Conservation (phyloP, 805 yeast species). For the Yarrowia sp. region DNA sequence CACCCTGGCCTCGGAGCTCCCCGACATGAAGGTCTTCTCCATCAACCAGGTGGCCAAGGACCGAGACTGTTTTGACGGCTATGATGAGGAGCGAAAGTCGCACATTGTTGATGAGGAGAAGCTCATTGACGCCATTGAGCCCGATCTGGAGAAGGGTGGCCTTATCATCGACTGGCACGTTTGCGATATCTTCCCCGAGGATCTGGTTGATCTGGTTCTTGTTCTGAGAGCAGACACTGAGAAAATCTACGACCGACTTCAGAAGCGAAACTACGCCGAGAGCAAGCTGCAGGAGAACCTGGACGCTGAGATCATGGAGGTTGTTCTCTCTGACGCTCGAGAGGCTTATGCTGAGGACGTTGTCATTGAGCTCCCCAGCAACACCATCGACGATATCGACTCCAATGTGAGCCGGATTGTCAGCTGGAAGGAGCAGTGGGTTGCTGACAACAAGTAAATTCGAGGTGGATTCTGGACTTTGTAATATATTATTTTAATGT, state of each 20-base stretch:
- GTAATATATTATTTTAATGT: slow-evolving; percentile 27
- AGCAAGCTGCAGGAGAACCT: slow-evolving; percentile 86
- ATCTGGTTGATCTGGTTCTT: slow-evolving; percentile 88
- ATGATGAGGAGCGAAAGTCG: slow-evolving; percentile 83
- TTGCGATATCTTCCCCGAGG: slow-evolving; percentile 92
- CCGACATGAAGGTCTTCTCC: slow-evolving; percentile 62
- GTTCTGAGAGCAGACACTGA: slow-evolving; percentile 83
- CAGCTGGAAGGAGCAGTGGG: slow-evolving; percentile 82
- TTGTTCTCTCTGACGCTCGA: slow-evolving; percentile 82
- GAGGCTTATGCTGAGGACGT: slow-evolving; percentile 81
- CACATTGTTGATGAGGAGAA: slow-evolving; percentile 93
- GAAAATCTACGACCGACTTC: slow-evolving; percentile 74
- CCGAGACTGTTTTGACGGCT: slow-evolving; percentile 78
- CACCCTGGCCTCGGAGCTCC: slow-evolving; percentile 59
- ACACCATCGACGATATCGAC: slow-evolving; percentile 77
- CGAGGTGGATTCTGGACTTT: not conserved
- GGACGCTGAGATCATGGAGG: slow-evolving; percentile 97
- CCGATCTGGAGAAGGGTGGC: slow-evolving; percentile 82
- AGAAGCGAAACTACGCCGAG: slow-evolving; percentile 77
- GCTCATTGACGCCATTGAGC: slow-evolving; percentile 79
- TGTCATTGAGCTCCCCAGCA: slow-evolving; percentile 79
- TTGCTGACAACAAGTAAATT: slow-evolving; percentile 53
- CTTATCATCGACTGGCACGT: slow-evolving; percentile 96
- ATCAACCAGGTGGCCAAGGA: slow-evolving; percentile 85
- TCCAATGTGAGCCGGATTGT: slow-evolving; percentile 78